phyloP scores from a whole-genome alignment of 192 early-diverging fungal genomes.

The Lunasporangiospora selenospora region DNA sequence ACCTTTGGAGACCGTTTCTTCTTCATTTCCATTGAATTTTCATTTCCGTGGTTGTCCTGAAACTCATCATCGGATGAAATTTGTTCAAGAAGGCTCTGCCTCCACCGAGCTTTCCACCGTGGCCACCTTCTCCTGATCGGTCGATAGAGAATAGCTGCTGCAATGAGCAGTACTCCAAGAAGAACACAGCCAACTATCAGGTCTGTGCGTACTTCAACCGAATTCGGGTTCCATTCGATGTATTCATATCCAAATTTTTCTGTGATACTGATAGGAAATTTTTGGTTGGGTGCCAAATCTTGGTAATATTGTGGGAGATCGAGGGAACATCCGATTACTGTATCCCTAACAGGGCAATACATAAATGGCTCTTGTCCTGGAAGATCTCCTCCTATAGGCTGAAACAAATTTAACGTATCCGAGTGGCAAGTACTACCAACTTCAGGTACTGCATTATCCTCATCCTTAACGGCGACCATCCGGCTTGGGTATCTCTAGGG shows the following conservation, averaged over 20 bases:
- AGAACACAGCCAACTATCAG: conserved; percentile 19
- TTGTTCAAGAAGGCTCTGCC: not conserved
- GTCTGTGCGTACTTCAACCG: too few relatives aligned
- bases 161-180: not conserved
- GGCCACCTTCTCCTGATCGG: conserved; percentile 17
- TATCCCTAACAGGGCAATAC: too few relatives aligned
- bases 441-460: too few relatives aligned
- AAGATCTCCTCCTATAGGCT: conserved; percentile 16
- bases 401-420: too few relatives aligned
- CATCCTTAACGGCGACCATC: too few relatives aligned
- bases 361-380: not conserved
- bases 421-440: too few relatives aligned
- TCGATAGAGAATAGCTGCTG: not conserved
- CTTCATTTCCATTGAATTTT: too few relatives aligned
- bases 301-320: too few relatives aligned
- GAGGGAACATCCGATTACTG: not conserved
- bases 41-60: too few relatives aligned
- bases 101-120: not conserved
- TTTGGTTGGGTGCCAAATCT: too few relatives aligned
- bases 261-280: conserved; percentile 29
- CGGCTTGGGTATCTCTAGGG: too few relatives aligned
- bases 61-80: not conserved
- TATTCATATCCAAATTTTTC: not conserved
- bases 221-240: not conserved
- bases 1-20: too few relatives aligned